phyloP scores from a whole-genome alignment of 768 basidiomycete genomes.

The Calocybe indica region DNA sequence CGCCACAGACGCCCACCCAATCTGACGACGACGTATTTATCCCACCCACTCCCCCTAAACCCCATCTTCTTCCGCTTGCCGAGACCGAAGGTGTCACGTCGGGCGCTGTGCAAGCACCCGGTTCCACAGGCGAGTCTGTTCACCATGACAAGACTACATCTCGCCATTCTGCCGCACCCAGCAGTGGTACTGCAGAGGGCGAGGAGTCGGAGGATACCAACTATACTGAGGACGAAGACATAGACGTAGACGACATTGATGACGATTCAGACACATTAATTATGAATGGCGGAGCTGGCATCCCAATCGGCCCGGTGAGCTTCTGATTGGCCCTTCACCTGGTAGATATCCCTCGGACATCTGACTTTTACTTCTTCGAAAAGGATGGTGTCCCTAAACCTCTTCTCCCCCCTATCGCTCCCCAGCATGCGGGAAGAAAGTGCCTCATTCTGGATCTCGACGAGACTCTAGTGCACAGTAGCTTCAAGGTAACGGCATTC shows the following conservation, averaged over 20 bases:
- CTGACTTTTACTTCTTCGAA: conserved; percentile 4
- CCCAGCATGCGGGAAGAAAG: conserved; percentile 82
- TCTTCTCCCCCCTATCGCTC: conserved; percentile 77
- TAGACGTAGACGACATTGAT: conserved; percentile 63
- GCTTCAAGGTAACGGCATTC: conserved; percentile 76
- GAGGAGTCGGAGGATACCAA: conserved; percentile 63
- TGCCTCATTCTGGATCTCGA: conserved; percentile 96
- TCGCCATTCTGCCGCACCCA: conserved; percentile 36
- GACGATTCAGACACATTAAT: conserved; percentile 92
- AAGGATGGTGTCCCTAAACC: conserved; percentile 87
- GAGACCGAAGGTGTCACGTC: conserved; percentile 88
- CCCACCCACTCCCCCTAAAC: conserved; percentile 27
- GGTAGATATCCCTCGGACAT: neutral
- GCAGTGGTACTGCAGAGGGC: conserved; percentile 35
- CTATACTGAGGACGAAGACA: conserved; percentile 65
- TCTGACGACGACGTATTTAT: conserved; percentile 26
- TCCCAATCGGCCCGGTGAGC: conserved; percentile 88
- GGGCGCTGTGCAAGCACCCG: conserved; percentile 89
- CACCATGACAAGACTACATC: conserved; percentile 20
- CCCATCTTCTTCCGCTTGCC: conserved; percentile 41
- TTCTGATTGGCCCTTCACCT: neutral
- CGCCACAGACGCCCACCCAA: conserved; percentile 4
- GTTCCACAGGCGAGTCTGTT: conserved; percentile 55
- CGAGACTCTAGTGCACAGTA: conserved; percentile 94
- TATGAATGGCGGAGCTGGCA: conserved; percentile 88